phyloP scores from a whole-genome alignment of 371 early-diverging fungal species.

The Mortierella sp. region DNA sequence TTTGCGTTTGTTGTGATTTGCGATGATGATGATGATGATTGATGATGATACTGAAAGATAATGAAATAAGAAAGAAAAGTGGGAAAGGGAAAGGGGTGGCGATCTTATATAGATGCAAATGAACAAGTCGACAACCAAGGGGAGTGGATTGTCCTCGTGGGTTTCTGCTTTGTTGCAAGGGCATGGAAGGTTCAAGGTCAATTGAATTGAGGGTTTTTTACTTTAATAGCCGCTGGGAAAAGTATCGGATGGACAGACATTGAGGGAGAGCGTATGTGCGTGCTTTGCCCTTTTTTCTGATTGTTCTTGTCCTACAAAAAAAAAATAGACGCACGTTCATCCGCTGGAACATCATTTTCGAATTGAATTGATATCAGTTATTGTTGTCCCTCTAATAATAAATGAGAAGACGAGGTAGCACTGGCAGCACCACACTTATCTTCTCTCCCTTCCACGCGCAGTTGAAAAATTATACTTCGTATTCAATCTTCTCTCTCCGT shows the following conservation, averaged over 20 bases:
- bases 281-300: conserved; percentile 2
- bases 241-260: not conserved
- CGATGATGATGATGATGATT: conserved; percentile 7
- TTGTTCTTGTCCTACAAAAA: not conserved
- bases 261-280: not conserved
- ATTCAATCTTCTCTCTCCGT: not conserved
- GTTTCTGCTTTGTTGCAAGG: not conserved
- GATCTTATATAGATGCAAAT: conserved; percentile 23
- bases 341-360: not conserved
- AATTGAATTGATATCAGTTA: not conserved
- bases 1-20: conserved; percentile 5
- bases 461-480: too few species aligned
- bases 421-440: not conserved
- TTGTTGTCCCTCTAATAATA: not conserved
- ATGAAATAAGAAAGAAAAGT: conserved; percentile 9
- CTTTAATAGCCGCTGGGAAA: conserved; percentile 10
- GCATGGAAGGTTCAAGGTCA: not conserved
- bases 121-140: not conserved
- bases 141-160: conserved; percentile 3
- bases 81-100: not conserved
- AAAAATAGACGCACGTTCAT: conserved; percentile 12
- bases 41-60: conserved; percentile 20
- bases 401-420: not conserved
- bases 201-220: not conserved
- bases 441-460: conserved; percentile 1